Evolutionary conservation across 305 asterid species (phyloP), one percentile per base, ranked within the genome.

Genomic region (Fraxinus latifolia): DNA sequence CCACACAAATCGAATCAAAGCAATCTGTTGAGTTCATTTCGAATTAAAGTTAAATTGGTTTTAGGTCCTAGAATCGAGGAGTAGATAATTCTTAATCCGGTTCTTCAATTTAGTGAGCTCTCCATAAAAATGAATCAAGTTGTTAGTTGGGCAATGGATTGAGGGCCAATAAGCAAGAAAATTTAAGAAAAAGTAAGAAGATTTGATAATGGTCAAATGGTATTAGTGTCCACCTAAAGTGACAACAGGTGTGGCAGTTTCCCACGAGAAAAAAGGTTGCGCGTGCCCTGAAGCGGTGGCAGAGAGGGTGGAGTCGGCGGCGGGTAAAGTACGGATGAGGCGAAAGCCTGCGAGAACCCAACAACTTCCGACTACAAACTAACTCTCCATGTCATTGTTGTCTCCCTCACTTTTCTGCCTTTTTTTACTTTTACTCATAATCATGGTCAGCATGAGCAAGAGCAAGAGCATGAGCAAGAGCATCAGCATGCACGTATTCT

Each of bases 251-350:
- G 53, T 72, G 92, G 87, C 84, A 87, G 85, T 76, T 82, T 87
- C 90, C 87, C 67, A 84, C 82, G 83, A 65, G 74, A 39, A 23
- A 82, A 85, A 81, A 27, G 5, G 79, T 85, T 81, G 86, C 91
- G 92, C 93, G 73, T 90, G 94, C 92, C 60, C 86, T 82, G 86
- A 81, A 82, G 80, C 84, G 79, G 77, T 78, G 88, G 76, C 88
- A 84, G 86, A 79, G 60, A 39, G 79, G 70, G 34, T 37, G 77
- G 79, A 82, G 86, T 55, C 78, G 84, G 86, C 87, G 90, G 93
- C 93, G 88, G 82, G 77, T 7, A n/a, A 85, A 23, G 89, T 90
- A 86, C 90, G 87, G 91, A 74, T 53, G 80, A 89, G 91, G 90
- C 89, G 82, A 83, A 77, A 32, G 68, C 81, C 83, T 86, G 89